Evolutionary conservation across 2,329 filamentous ascomycete species (phyloP).

Genomic region (Colletotrichum sp.): DNA sequence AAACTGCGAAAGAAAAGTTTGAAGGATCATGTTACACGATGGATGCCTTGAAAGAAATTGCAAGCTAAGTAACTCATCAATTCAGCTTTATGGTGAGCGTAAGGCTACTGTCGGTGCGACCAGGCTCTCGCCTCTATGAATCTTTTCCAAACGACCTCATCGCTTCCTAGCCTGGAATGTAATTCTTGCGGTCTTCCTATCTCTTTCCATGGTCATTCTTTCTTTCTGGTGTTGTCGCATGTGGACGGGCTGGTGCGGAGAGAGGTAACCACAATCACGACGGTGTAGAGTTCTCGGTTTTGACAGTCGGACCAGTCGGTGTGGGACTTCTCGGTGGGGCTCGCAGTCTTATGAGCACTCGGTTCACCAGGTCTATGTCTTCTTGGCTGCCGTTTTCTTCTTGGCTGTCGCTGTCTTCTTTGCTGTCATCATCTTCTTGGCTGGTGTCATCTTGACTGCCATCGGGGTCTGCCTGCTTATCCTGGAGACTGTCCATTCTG

Average conservation of each 20-base stretch:
- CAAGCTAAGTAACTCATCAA: not conserved
- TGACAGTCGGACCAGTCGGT: not conserved
- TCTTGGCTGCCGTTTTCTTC: not conserved
- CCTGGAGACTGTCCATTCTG: not conserved
- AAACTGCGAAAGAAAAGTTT: too few relatives aligned
- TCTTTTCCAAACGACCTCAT: rapidly evolving
- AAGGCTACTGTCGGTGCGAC: not conserved
- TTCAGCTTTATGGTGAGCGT: not conserved
- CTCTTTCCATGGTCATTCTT: not conserved
- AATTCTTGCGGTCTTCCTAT: not conserved
- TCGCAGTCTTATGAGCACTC: not conserved
- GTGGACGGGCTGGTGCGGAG: not conserved
- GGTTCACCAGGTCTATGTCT: not conserved
- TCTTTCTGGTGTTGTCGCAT: rapidly evolving
- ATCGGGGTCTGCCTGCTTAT: not conserved
- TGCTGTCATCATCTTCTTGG: not conserved
- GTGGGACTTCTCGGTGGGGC: not conserved
- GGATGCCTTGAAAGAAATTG: not conserved
- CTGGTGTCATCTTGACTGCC: not conserved
- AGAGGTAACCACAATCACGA: not conserved
- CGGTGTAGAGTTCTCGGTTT: not conserved
- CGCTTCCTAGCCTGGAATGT: rapidly evolving
- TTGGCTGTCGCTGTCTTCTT: not conserved
- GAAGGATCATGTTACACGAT: too few relatives aligned
- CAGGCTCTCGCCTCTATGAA: not conserved